A percentile compares a stretch with the other conserved stretches of the same genome.
These are phyloP conservation scores for Lyophyllum shimeji DNA, from an alignment of 768 basidiomycete genomes.

Conservation along the genomic window DNA sequence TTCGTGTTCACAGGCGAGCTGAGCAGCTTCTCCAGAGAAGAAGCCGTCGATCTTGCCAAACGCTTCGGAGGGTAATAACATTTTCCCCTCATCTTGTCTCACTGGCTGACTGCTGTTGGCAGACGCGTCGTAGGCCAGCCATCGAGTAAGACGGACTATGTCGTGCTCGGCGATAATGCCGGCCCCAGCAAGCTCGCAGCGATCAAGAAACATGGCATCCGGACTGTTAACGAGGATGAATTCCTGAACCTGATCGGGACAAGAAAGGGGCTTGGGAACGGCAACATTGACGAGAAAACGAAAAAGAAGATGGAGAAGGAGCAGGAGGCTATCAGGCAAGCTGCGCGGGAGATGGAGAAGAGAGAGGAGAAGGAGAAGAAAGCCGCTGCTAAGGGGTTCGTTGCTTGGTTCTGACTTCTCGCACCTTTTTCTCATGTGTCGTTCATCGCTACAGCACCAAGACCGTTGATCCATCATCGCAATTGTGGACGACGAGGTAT, in stretches of 20 bases:
- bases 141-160: slow-evolving; percentile 86
- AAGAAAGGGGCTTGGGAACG: slow-evolving; percentile 51
- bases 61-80: slow-evolving; percentile 85
- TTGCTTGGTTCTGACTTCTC: not conserved
- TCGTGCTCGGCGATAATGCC: slow-evolving; percentile 85
- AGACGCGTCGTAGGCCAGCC: slow-evolving; percentile 88
- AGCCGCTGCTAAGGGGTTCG: slow-evolving; percentile 20
- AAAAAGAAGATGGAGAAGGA: slow-evolving; percentile 82
- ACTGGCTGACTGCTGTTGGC: slow-evolving; percentile 1
- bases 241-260: slow-evolving; percentile 83
- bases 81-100: not conserved
- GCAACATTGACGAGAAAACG: slow-evolving; percentile 72
- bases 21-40: slow-evolving; percentile 82
- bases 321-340: slow-evolving; percentile 66
- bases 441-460: slow-evolving; percentile 24
- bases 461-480: slow-evolving; percentile 46
- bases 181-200: slow-evolving; percentile 86
- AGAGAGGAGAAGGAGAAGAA: slow-evolving; percentile 59
- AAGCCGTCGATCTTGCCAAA: slow-evolving; percentile 85
- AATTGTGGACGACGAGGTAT: slow-evolving; percentile 95
- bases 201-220: slow-evolving; percentile 78
- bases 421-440: not conserved
- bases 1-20: slow-evolving; percentile 98
- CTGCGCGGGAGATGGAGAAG: slow-evolving; percentile 77
- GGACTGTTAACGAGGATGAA: slow-evolving; percentile 81